Evolutionary conservation across 31 red algal genomes (phyloP).

Genomic region (Porphyra umbilicalis): DNA sequence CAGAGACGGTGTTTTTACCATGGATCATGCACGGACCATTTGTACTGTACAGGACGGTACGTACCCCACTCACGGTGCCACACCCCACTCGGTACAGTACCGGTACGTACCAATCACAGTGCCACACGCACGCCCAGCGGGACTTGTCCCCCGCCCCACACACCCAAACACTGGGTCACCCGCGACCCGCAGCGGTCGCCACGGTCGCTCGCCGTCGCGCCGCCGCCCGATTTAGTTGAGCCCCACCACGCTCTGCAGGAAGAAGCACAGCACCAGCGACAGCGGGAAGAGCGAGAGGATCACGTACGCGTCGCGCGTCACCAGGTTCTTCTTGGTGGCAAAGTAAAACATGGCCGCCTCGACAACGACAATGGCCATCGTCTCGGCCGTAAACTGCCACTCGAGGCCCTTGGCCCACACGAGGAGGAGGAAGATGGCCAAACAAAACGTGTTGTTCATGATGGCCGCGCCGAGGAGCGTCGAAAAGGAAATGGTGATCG

Average conservation of each 20-base stretch:
- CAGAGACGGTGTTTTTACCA: no score
- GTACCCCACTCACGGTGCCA: no score
- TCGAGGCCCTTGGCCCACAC: slow-evolving; percentile 50
- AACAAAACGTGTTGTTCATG: slow-evolving; percentile 81
- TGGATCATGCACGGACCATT: no score
- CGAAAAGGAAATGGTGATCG: slow-evolving; percentile 69
- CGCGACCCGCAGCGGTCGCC: no score
- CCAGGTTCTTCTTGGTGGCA: slow-evolving; percentile 41
- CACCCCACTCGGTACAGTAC: no score
- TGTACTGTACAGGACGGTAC: no score
- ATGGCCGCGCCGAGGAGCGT: slow-evolving; percentile 73
- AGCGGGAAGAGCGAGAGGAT: slow-evolving; percentile 48
- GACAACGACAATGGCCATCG: slow-evolving; percentile 53
- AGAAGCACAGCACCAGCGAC: slow-evolving; percentile 40
- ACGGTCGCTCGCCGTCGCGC: no score
- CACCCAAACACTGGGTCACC: no score
- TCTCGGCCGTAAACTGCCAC: slow-evolving; percentile 84
- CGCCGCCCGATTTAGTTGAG: slow-evolving; percentile 70
- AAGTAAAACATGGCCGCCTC: slow-evolving; percentile 41
- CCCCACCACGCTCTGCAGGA: slow-evolving; percentile 72
- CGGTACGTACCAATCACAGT: no score
- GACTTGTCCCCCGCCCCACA: no score
- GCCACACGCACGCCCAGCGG: no score
- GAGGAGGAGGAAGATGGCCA: slow-evolving; percentile 72
- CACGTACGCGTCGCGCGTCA: slow-evolving; percentile 27